These are phyloP conservation scores for Melampsora americana DNA, from an alignment of 1,284 basidiomycete species.

Conservation along the genomic window DNA sequence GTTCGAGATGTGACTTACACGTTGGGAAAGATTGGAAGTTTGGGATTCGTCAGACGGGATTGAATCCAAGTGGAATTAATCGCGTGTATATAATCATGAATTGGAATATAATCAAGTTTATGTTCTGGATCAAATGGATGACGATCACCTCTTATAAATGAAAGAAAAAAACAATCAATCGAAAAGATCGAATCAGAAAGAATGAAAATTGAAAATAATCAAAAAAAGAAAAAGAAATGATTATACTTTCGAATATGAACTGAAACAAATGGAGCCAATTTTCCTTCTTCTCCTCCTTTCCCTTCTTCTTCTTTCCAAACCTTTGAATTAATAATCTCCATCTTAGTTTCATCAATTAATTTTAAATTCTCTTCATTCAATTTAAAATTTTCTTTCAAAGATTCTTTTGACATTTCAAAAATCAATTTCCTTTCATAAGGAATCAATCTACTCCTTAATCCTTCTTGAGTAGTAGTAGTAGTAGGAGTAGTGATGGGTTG, in stretches of 20 bases:
- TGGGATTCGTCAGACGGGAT: neutral
- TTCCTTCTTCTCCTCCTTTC: neutral
- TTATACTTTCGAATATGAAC: slow-evolving; percentile 44
- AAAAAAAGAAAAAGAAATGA: neutral
- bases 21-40: slow-evolving; percentile 36
- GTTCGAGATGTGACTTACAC: slow-evolving; percentile 14
- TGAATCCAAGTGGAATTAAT: slow-evolving; percentile 41
- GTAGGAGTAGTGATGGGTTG: no score
- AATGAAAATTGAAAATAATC: neutral
- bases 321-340: slow-evolving; percentile 23
- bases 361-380: slow-evolving; percentile 13
- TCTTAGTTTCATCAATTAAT: slow-evolving; percentile 30
- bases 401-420: slow-evolving; percentile 33
- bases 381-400: slow-evolving; percentile 13
- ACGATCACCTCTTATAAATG: slow-evolving; percentile 24
- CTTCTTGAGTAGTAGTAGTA: no score
- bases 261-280: slow-evolving; percentile 37
- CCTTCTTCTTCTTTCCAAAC: no score
- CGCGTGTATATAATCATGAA: slow-evolving; percentile 26
- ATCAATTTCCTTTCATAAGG: slow-evolving; percentile 25
- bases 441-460: no score
- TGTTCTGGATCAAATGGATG: slow-evolving; percentile 37
- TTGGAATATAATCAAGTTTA: slow-evolving; percentile 39
- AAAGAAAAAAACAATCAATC: no score
- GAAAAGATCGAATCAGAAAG: no score